phyloP scores from a whole-genome alignment of 805 yeast species.

The Candida nonsorbophila region DNA sequence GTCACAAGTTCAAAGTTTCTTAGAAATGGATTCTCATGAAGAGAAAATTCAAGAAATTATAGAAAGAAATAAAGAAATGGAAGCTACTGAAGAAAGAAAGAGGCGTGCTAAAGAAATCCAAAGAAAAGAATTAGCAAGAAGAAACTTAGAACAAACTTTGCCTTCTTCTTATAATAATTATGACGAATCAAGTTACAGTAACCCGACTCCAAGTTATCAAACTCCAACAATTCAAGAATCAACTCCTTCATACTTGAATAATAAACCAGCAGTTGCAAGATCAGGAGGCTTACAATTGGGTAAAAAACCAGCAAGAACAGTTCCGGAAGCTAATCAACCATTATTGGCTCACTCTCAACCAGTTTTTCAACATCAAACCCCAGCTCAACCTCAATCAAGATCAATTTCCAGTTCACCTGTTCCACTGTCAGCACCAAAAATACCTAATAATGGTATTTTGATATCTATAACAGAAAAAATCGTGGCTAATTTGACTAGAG shows the following conservation, averaged over 20 bases:
- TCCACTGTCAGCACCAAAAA: slow-evolving; percentile 17
- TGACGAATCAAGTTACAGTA: slow-evolving; percentile 3
- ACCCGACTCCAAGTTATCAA: slow-evolving; percentile 12
- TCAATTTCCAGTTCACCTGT: slow-evolving; percentile 9
- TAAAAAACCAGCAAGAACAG: slow-evolving; percentile 35
- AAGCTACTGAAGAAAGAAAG: slow-evolving; percentile 95
- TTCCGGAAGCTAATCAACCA: slow-evolving; percentile 22
- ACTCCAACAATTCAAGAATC: slow-evolving; percentile 14
- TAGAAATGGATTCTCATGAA: slow-evolving; percentile 98
- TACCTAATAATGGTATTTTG: slow-evolving; percentile 69
- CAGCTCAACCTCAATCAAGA: slow-evolving; percentile 10
- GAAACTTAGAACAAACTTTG: slow-evolving; percentile 47
- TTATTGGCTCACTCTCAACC: slow-evolving; percentile 26
- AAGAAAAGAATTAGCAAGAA: slow-evolving; percentile 65
- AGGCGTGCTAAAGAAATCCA: slow-evolving; percentile 90
- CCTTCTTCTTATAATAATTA: slow-evolving; percentile 13
- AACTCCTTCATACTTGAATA: background rate
- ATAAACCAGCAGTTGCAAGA: slow-evolving; percentile 5
- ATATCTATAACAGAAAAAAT: slow-evolving; percentile 73
- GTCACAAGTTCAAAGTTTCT: slow-evolving; percentile 78
- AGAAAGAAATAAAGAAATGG: slow-evolving; percentile 93
- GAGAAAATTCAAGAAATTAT: slow-evolving; percentile 98
- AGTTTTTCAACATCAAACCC: slow-evolving; percentile 25
- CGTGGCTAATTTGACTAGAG: slow-evolving; percentile 74
- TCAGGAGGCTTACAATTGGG: slow-evolving; percentile 74